These are phyloP conservation scores for Epichloe hybrida DNA, from an alignment of 2,329 filamentous ascomycete species.

Conservation along the genomic window DNA sequence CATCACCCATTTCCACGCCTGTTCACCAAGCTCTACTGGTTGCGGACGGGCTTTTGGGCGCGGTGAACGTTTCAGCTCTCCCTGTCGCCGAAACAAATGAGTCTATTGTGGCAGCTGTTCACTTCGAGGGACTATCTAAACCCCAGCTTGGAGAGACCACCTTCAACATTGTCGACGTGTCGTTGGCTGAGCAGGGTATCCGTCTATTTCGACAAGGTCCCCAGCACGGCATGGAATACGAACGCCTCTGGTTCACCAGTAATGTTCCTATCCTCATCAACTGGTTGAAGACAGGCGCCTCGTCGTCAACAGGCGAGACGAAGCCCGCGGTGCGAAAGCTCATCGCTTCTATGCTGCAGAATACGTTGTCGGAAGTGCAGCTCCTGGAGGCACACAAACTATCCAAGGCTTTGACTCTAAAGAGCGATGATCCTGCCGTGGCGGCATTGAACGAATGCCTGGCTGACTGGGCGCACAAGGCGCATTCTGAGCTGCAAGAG, in stretches of 20 bases:
- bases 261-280: conserved; percentile 50
- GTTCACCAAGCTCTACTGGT: conserved; percentile 73
- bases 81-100: conserved; percentile 24
- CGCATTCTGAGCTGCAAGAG: conserved; percentile 71
- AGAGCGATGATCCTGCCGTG: conserved; percentile 18
- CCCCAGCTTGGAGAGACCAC: conserved; percentile 22
- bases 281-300: conserved; percentile 47
- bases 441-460: conserved; percentile 44
- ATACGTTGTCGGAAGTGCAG: conserved; percentile 36
- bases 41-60: conserved; percentile 56
- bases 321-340: conserved; percentile 55
- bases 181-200: conserved; percentile 49
- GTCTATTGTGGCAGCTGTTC: conserved; percentile 41
- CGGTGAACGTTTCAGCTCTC: conserved; percentile 37
- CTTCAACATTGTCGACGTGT: conserved; percentile 49
- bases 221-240: conserved; percentile 56
- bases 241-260: conserved; percentile 60
- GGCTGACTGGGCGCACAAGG: conserved; percentile 60
- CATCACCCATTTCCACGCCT: conserved; percentile 59
- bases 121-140: conserved; percentile 34
- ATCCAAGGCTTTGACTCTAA: conserved; percentile 17
- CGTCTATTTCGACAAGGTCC: conserved; percentile 55
- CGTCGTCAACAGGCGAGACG: conserved; percentile 30
- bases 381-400: conserved; percentile 31
- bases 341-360: conserved; percentile 51